Percentiles rank a stretch among this genome's conserved stretches.
These are phyloP conservation scores for Macrophomina pseudophaseolina DNA, from an alignment of 2,329 filamentous ascomycete species.

Conservation along the genomic window DNA sequence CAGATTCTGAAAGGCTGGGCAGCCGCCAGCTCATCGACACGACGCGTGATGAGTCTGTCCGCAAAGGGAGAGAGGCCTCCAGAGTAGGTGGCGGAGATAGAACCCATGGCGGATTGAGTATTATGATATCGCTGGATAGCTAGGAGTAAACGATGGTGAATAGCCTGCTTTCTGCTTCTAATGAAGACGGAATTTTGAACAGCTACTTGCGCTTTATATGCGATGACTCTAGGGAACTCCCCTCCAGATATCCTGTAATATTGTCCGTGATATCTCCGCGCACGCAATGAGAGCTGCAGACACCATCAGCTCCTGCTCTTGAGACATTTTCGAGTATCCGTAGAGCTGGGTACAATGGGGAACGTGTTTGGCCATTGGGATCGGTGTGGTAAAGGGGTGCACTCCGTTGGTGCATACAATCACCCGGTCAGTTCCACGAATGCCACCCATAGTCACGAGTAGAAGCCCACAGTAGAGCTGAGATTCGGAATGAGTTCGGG, in stretches of 20 bases:
- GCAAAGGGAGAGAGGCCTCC: slow-evolving; percentile 24
- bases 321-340: slow-evolving; percentile 19
- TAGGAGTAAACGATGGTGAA: background rate
- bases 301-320: background rate
- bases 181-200: background rate
- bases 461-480: background rate
- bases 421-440: slow-evolving; percentile 11
- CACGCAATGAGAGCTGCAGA: slow-evolving; percentile 9
- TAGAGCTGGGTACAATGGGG: slow-evolving; percentile 4
- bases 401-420: slow-evolving; percentile 15
- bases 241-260: background rate
- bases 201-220: background rate
- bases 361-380: background rate
- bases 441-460: slow-evolving; percentile 2
- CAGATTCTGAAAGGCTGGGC: slow-evolving; percentile 11
- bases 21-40: slow-evolving; percentile 23
- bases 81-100: background rate
- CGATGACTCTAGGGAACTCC: background rate
- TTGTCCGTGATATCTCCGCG: slow-evolving; percentile 15
- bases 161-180: background rate
- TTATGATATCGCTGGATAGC: background rate
- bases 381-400: slow-evolving; percentile 12
- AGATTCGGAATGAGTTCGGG: slow-evolving; percentile 18
- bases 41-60: slow-evolving; percentile 12
- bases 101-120: slow-evolving; percentile 10